phyloP scores from a whole-genome alignment of 164 flowering plant species.

The Hamamelis virginiana region DNA sequence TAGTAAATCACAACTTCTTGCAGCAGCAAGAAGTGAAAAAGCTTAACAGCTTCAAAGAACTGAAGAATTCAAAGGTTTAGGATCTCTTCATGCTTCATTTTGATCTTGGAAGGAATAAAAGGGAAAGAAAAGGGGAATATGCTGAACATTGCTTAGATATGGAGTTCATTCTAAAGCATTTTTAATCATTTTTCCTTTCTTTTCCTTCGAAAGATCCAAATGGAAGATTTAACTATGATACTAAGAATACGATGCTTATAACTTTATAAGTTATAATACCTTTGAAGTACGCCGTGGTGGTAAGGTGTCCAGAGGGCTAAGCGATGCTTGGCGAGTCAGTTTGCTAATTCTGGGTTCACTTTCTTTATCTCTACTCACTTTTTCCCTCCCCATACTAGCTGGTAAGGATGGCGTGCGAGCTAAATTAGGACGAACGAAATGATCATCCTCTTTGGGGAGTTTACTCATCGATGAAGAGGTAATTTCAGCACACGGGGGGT shows the following conservation, averaged over 20 bases:
- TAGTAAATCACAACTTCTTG: no score
- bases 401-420: conserved; percentile 14
- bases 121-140: not conserved
- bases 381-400: conserved; percentile 19
- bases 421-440: not conserved
- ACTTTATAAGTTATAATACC: no score
- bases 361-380: conserved; percentile 2
- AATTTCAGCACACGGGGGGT: not conserved
- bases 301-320: conserved; percentile 23
- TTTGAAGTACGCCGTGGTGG: conserved; percentile 27
- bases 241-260: no score
- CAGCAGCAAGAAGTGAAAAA: no score
- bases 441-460: conserved; percentile 4
- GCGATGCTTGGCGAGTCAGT: conserved; percentile 37
- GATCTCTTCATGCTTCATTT: no score
- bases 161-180: no score
- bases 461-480: conserved; percentile 9
- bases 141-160: not conserved
- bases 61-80: no score
- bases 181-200: no score
- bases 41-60: no score
- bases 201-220: no score
- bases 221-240: no score
- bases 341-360: conserved; percentile 8
- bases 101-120: no score